These are phyloP conservation scores for Terfezia boudieri DNA, from an alignment of 495 filamentous ascomycete genomes.

Conservation along the genomic window DNA sequence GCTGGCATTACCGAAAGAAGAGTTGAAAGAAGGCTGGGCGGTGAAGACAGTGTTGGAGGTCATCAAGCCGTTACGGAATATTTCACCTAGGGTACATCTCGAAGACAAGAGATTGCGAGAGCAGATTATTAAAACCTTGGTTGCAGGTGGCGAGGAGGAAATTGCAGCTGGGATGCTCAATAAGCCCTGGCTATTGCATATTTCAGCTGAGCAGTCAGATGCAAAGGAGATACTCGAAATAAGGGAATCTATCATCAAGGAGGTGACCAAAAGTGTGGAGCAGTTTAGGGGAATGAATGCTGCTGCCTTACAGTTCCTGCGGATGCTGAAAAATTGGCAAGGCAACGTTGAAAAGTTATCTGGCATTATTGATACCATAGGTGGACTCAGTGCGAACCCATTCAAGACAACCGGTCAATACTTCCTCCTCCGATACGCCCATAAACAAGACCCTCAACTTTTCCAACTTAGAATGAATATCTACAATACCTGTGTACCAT, in stretches of 20 bases:
- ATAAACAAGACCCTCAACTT: slow-evolving; percentile 3
- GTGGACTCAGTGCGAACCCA: not conserved
- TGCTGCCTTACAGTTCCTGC: not conserved
- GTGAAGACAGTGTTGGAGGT: not conserved
- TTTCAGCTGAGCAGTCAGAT: not conserved
- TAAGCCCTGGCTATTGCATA: not conserved
- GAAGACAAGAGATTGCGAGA: not conserved
- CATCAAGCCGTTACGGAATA: not conserved
- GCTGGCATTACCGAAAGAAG: not conserved
- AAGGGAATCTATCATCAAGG: not conserved
- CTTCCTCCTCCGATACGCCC: slow-evolving; percentile 3
- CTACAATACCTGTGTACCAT: not conserved
- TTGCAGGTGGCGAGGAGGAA: not conserved
- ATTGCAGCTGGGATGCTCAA: not conserved
- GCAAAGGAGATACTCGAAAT: not conserved
- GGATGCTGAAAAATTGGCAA: not conserved
- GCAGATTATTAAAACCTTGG: not conserved
- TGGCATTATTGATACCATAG: not conserved
- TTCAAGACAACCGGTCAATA: not conserved
- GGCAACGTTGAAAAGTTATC: not conserved
- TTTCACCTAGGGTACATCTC: not conserved
- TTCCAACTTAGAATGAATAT: not conserved
- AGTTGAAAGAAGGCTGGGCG: not conserved
- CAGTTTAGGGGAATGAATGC: not conserved
- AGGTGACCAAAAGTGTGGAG: not conserved